These are phyloP conservation scores for Ettlia oleoabundans DNA, from an alignment of 139 green algal genomes.

Conservation along the genomic window DNA sequence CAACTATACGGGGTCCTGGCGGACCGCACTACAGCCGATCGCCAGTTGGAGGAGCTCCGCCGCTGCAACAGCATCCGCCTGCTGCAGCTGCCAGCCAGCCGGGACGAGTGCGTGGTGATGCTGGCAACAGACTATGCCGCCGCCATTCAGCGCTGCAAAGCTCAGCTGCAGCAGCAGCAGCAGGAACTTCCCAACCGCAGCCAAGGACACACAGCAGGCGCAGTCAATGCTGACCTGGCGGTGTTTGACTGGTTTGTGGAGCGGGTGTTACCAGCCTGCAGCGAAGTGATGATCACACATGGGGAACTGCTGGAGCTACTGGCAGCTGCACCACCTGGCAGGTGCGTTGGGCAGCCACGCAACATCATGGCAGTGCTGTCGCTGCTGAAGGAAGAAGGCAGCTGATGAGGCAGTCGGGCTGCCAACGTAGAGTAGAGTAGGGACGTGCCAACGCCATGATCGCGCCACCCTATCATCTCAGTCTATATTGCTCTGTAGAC, in stretches of 20 bases:
- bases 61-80: conserved; percentile 30
- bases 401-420: too few relatives aligned
- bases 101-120: conserved; percentile 52
- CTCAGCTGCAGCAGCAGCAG: neutral
- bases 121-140: conserved; percentile 41
- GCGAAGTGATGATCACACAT: conserved; percentile 45
- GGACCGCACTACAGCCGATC: conserved; percentile 47
- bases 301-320: conserved; percentile 47
- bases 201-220: neutral
- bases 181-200: too few relatives aligned
- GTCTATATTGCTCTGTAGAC: too few relatives aligned
- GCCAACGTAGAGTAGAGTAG: too few relatives aligned
- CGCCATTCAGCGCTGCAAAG: conserved; percentile 12
- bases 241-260: conserved; percentile 51
- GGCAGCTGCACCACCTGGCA: neutral
- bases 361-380: too few relatives aligned
- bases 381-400: too few relatives aligned
- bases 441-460: too few relatives aligned
- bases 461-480: too few relatives aligned
- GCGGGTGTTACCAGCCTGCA: conserved; percentile 46
- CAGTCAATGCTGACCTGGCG: neutral
- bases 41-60: conserved; percentile 51
- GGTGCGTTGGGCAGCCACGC: too few relatives aligned
- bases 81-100: conserved; percentile 43
- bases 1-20: conserved; percentile 56